Evolutionary conservation across 192 early-diverging fungal genomes (phyloP), one percentile per base, ranked within the genome.

Genomic region (Backusella liffmaniae): DNA sequence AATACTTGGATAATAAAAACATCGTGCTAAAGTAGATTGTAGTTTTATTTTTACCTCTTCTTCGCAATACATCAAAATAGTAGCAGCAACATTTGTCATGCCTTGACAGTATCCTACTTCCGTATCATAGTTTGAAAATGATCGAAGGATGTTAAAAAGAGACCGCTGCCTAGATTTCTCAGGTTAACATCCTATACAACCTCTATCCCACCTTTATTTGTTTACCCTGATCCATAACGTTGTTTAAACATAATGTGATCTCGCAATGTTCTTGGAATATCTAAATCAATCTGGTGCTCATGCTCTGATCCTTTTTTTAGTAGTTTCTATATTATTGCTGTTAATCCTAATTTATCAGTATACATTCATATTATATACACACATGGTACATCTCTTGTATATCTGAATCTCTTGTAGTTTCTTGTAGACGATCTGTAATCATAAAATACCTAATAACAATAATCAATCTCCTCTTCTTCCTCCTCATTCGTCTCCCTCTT

Each of bases 31-130:
- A 35, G 16, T 18, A 35, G 16, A 12, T 56, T 56, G 51, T 56
- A 56, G 37, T 39, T 56, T 56, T 56, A 10, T 56, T 23, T 37
- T 72, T 78, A 89, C 86, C 84, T 89, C 86, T 68, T 85, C 84
- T 41, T 86, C 79, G 78, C 81, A 89, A 79, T 92, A 94, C 73
- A 94, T 84, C 65, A 96, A 73, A 70, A 96, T 81, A 2, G 89
- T 91, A 3, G 93, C 92, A 0, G 88, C 93, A 29, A 96, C 82
- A 79, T 92, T 95, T 3, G 94, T 86, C 80, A 96, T 92, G 1
- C 95, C 95, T 84, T 96, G 95, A 74, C 95, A 96, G 73, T 96
- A 96, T 37, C 95, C 95, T 66, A 96, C 88, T 66, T 92, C 88
- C 32, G 79, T 59, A 78, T 96, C 94, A 75, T 91, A 95, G 34